Conservation (phyloP, 1,284 basidiomycete genomes). For the Trichosporon sp. region DNA sequence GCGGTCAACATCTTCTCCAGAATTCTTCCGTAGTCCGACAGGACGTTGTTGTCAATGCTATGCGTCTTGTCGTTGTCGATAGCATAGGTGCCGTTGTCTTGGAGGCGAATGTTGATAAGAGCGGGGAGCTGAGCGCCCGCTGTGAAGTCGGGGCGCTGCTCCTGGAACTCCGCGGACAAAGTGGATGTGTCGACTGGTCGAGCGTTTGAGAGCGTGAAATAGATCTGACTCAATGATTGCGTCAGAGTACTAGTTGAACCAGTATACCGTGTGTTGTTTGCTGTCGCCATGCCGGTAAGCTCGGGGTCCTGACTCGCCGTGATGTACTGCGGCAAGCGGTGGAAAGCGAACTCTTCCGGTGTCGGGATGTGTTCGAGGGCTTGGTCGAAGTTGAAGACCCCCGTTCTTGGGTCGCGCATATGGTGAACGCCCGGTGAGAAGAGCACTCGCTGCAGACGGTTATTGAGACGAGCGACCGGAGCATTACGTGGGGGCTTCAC, state of each 20-base stretch:
- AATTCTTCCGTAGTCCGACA: conserved; percentile 77
- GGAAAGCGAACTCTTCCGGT: conserved; percentile 85
- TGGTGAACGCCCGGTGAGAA: conserved; percentile 92
- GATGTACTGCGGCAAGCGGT: conserved; percentile 69
- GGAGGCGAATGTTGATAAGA: conserved; percentile 59
- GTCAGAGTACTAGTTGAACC: conserved; percentile 93
- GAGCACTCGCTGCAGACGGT: conserved; percentile 73
- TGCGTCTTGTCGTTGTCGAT: conserved; percentile 65
- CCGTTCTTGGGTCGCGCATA: conserved; percentile 77
- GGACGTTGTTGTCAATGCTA: conserved; percentile 59
- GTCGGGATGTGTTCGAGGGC: conserved; percentile 65
- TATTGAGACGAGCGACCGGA: conserved; percentile 62
- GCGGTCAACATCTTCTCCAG: conserved; percentile 84
- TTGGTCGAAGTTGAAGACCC: conserved; percentile 78
- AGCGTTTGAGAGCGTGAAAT: conserved; percentile 64
- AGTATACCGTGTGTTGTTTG: conserved; percentile 55
- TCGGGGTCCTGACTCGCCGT: conserved; percentile 76
- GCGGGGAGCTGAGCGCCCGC: conserved; percentile 74
- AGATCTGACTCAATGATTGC: conserved; percentile 76
- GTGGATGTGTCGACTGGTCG: conserved; percentile 58
- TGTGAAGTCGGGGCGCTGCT: conserved; percentile 63
- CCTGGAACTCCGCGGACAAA: conserved; percentile 58
- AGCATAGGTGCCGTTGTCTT: conserved; percentile 60
- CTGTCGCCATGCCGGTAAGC: conserved; percentile 59
- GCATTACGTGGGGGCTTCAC: conserved; percentile 47